Base-by-base conservation (phyloP, 805 yeast genomes). In the Wickerhamomyces hampshirensis region DNA sequence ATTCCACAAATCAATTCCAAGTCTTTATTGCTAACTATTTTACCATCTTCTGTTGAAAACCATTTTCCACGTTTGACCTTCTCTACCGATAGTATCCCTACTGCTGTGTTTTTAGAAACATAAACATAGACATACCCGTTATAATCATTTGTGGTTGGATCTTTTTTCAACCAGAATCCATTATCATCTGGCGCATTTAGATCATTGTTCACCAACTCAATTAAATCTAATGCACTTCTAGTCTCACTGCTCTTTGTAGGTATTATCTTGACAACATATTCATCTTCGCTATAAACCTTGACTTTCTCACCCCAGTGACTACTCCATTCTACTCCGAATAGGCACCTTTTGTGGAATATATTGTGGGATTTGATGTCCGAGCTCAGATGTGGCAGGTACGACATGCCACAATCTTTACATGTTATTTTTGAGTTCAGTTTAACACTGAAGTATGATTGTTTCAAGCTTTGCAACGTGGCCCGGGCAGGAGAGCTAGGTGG, bases 11-110 rank as follows among this genome's bases (percentile, higher is more conserved):
- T 43, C 12, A 63, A 52, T 0, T 46, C 47, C 19, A 77, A 62
- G 4, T 50, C 47, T 34, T 66, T 72, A 5, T 63, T 53, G 4
- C 75, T 75, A 0, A 80, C 80, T 0, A 70, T 54, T 27, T 56
- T 46, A 4, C 77, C 79, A 3, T 73, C 67, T 3, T 68, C 70
- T 35, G 65, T 54, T 0, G 77, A 59, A 75, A 80, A 73, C 89
- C 89, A 81, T 26, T 70, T 56, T 0, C 81, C 74, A 27, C 62
- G 60, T 4, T 26, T 39, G 1, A 67, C 58, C 23, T 65, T 59
- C 33, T 79, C 84, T 2, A 77, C 66, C 2, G 78, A 69, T 7
- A 78, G 64, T 2, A 79, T 48, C 0, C 83, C 88, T 2, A 82
- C 65, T 0, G 79, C 78, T 27, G 65, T 55, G 10, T 59, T 62